A percentile compares a stretch with the other conserved stretches of the same genome.
Conservation (phyloP, 2,329 filamentous ascomycete species). For the Arthrinium phaeospermum region DNA sequence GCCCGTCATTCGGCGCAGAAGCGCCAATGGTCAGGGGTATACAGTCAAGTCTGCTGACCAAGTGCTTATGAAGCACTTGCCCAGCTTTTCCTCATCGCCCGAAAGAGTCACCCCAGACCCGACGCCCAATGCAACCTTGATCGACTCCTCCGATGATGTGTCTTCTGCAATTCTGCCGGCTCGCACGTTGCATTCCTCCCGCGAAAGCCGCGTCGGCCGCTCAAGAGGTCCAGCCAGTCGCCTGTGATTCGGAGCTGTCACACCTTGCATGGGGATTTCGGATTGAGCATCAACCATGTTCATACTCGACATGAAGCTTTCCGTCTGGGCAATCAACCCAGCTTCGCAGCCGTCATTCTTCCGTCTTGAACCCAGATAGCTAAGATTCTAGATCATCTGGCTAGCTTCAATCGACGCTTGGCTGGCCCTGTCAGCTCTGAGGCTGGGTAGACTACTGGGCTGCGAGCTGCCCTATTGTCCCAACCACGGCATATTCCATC, state of each 20-base stretch:
- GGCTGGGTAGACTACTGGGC: not conserved
- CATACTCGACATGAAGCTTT: not conserved
- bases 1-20: not conserved
- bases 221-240: not conserved
- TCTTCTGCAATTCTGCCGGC: not conserved
- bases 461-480: not conserved
- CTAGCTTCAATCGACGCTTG: not conserved
- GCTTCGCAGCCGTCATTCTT: not conserved
- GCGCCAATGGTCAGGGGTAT: not conserved
- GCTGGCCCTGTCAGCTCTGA: not conserved
- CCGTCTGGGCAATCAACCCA: not conserved
- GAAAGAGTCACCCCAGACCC: not conserved
- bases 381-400: not conserved
- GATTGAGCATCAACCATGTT: not conserved
- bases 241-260: not conserved
- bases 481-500: not conserved
- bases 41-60: not conserved
- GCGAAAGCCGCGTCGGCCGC: constrained; percentile 10
- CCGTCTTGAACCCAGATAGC: not conserved
- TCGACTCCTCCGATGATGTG: constrained; percentile 1
- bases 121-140: not conserved
- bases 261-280: not conserved
- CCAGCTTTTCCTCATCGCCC: not conserved
- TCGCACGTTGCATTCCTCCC: not conserved
- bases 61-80: constrained; percentile 4